Evolutionary conservation across 257 asterid species (phyloP).

Genomic region (Thymus mandschuricus): DNA sequence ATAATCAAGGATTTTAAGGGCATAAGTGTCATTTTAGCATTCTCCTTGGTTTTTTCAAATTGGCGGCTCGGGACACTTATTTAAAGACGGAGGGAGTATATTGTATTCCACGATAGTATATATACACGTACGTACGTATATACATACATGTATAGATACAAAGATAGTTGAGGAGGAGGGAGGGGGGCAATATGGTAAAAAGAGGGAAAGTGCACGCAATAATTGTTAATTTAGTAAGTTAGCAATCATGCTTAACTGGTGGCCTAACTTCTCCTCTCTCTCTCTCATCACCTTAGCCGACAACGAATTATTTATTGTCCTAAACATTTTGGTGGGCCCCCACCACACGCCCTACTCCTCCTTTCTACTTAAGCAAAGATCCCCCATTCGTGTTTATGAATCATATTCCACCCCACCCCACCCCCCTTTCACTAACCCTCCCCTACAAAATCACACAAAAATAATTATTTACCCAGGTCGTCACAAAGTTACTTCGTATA

Average conservation of each 20-base stretch:
- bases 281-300: conserved; percentile 47
- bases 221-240: conserved; percentile 11
- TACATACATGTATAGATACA: no score
- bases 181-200: conserved; percentile 29
- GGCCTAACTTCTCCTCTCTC: conserved; percentile 51
- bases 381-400: conserved; percentile 53
- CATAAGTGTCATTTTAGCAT: no score
- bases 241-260: conserved; percentile 46
- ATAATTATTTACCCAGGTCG: no score
- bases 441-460: neutral
- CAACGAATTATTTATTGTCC: conserved; percentile 44
- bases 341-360: conserved; percentile 25
- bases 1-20: no score
- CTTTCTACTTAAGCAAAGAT: conserved; percentile 60
- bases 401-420: conserved; percentile 43
- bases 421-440: conserved; percentile 23
- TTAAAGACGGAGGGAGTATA: no score
- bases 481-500: no score
- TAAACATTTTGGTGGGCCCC: conserved; percentile 45
- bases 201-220: conserved; percentile 18
- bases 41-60: no score
- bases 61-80: no score
- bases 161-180: neutral
- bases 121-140: no score
- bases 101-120: no score